These are phyloP conservation scores for Trifolium repens DNA, from an alignment of 306 rosid species.

Conservation along the genomic window DNA sequence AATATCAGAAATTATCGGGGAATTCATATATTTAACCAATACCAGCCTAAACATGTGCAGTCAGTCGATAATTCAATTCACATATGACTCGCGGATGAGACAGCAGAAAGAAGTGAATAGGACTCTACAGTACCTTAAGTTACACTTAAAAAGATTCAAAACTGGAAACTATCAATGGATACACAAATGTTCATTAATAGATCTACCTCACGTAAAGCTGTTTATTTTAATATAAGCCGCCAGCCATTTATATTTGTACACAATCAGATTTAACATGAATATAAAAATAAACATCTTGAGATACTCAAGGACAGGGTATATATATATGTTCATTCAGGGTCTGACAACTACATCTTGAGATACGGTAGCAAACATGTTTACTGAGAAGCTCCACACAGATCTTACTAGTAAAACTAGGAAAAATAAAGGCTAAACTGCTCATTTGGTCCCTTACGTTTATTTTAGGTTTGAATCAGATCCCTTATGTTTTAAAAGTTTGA, in stretches of 20 bases:
- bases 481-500: no score
- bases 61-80: neutral
- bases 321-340: neutral
- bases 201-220: neutral
- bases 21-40: neutral
- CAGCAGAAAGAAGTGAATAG: neutral
- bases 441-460: no score
- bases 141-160: neutral
- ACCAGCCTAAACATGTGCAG: neutral
- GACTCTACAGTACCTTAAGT: neutral
- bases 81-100: neutral
- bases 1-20: neutral
- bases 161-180: neutral
- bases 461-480: no score
- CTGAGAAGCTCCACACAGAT: neutral
- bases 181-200: neutral
- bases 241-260: neutral
- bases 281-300: neutral
- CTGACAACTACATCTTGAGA: neutral
- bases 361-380: neutral
- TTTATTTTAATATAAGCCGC: neutral
- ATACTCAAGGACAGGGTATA: neutral
- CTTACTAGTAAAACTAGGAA: conserved; percentile 8
- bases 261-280: neutral
- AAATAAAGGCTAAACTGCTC: neutral